A percentile compares a stretch with the other conserved stretches of the same genome.
Conservation (phyloP, 2,329 filamentous ascomycete genomes). For the Trichoderma sp. region DNA sequence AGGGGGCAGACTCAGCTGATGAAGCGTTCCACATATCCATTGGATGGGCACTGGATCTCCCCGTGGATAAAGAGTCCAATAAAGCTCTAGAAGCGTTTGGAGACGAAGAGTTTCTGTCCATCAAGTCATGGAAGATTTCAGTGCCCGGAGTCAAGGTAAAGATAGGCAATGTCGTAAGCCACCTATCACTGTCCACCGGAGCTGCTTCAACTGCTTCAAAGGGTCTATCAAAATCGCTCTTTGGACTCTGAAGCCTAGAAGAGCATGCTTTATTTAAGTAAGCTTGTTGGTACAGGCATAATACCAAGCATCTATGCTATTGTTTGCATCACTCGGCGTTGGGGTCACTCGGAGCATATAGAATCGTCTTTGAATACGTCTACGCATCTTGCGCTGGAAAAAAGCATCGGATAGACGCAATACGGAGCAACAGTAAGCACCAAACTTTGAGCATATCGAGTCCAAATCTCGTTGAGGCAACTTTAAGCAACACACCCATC, state of each 20-base stretch:
- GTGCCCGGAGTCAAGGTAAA: constrained; percentile 68
- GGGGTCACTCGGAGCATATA: neutral
- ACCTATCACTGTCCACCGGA: constrained; percentile 38
- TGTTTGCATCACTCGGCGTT: neutral
- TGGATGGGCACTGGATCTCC: constrained; percentile 70
- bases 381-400: neutral
- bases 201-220: constrained; percentile 9
- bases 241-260: constrained; percentile 11
- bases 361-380: neutral
- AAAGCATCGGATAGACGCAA: neutral
- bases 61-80: constrained; percentile 39
- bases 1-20: constrained; percentile 25
- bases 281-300: too few relatives aligned
- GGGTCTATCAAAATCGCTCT: constrained; percentile 10
- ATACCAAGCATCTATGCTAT: neutral
- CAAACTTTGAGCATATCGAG: neutral
- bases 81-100: constrained; percentile 28
- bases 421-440: neutral
- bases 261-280: neutral
- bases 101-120: constrained; percentile 26
- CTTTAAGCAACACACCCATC: neutral
- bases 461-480: too few relatives aligned
- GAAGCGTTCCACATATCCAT: constrained; percentile 81
- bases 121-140: constrained; percentile 45
- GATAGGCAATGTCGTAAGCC: constrained; percentile 66